Evolutionary conservation across 306 rosid species (phyloP).

Genomic region (Vigna hirtella): DNA sequence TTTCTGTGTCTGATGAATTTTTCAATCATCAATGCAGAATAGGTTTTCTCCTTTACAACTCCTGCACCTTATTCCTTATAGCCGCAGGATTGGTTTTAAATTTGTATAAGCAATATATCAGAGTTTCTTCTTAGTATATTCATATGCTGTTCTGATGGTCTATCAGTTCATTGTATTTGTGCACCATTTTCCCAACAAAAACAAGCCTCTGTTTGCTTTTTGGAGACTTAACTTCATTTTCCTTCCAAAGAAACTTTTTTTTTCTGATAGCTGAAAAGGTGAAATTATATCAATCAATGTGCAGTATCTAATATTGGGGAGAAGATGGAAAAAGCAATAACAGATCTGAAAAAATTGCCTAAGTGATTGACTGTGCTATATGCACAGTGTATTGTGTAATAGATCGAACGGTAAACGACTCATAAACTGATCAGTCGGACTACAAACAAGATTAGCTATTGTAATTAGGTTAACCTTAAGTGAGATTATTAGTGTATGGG

Average conservation of each 20-base stretch:
- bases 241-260: constrained; percentile 11
- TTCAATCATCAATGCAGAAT: neutral
- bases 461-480: no score
- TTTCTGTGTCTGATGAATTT: neutral
- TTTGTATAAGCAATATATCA: constrained; percentile 1
- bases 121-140: neutral
- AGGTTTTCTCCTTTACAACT: neutral
- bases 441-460: no score
- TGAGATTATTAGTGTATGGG: no score
- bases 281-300: constrained; percentile 18
- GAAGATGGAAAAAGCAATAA: constrained; percentile 1
- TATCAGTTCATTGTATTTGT: neutral
- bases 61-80: neutral
- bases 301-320: neutral
- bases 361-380: neutral
- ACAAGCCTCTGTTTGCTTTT: constrained; percentile 29
- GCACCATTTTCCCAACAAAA: constrained; percentile 30
- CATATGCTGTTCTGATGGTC: neutral
- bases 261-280: constrained; percentile 13
- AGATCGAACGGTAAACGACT: no score
- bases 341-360: neutral
- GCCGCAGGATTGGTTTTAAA: neutral
- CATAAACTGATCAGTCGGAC: no score
- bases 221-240: constrained; percentile 11
- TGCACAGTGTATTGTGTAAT: neutral